Base-by-base conservation (phyloP, 805 yeast species). In the Kluyveromyces siamensis region DNA sequence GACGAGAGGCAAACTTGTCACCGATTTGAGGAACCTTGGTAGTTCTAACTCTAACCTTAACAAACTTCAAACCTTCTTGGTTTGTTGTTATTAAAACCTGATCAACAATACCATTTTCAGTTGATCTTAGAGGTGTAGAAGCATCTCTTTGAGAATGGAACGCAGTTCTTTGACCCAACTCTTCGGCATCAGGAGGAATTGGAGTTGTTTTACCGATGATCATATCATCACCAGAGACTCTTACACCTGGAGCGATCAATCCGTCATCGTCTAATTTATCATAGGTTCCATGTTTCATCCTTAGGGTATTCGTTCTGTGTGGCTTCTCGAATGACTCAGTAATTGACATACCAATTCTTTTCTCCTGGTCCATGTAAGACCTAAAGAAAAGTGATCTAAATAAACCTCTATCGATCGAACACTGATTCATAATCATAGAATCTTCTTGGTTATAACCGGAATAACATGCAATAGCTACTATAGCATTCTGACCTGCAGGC, bases 361-460 rank as follows among this genome's bases (percentile, higher is more conserved):
- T 87, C 67, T 93, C 99, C 70, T 91, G 96, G 68, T 93, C 99
- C 96, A 91, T 90, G 68, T 93, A 93, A 1, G 98, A 87, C 68
- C 99, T 79, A 76, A 90, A 93, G 72, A 91, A 93, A 64, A 93
- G 75, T 10, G 97, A 89, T 71, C 99, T 77, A 76, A 93, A 93
- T 60, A 93, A 73, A 49, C 99, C 99, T 63, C 98, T 77, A 69
- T 93, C 99, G 65, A 93, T 93, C 37, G 96, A 87, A 10, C 96
- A 84, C 74, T 93, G 99, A 69, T 93, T 93, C 99, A 93, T 93
- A 73, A 93, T 93, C 93, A 93, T 88, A 40, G 99, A 93, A 84
- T 93, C 99, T 84, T 93, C 99, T 76, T 93, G 99, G 70, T 93
- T 93, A 71, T 93, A 93, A 64, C 99, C 99, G 40, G 96, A 87